Conservation (phyloP, 1,139 yeast genomes). For the Entelexis paramagnoliae region DNA sequence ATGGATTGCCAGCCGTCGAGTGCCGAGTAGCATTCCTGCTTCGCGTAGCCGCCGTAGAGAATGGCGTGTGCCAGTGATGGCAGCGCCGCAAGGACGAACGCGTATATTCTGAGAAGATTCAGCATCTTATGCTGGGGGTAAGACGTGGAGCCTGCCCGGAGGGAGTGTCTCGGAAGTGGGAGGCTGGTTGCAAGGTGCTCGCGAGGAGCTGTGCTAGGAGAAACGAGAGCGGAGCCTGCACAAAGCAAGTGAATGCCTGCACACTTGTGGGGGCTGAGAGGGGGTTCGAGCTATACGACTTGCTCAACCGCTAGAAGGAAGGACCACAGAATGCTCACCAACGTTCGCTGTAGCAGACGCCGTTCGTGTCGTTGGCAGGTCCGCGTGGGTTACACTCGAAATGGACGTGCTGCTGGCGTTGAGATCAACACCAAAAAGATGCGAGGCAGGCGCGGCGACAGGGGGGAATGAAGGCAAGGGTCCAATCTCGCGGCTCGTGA, state of each 20-base stretch:
- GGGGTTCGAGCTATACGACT: not conserved
- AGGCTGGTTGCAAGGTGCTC: not conserved
- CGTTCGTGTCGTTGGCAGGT: not conserved
- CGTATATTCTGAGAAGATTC: not conserved
- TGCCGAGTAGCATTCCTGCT: conserved; percentile 26
- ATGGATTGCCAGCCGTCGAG: conserved; percentile 20
- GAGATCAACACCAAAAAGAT: conserved; percentile 3
- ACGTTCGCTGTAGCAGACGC: not conserved
- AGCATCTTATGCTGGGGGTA: not conserved
- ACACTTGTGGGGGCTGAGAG: not conserved
- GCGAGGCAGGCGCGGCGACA: conserved; percentile 4
- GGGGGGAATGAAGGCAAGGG: conserved; percentile 8
- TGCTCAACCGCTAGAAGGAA: not conserved
- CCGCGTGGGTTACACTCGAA: not conserved
- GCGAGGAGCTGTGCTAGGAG: not conserved
- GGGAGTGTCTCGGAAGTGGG: not conserved
- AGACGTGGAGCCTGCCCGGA: not conserved
- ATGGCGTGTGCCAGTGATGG: not conserved
- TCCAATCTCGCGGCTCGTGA: conserved; percentile 1
- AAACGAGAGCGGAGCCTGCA: conserved; percentile 1
- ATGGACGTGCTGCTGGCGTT: conserved; percentile 1
- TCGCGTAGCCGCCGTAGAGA: conserved; percentile 9
- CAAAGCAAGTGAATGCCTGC: conserved; percentile 2
- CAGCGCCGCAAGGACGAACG: conserved; percentile 1
- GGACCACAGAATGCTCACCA: not conserved